Conservation (phyloP, 2,329 filamentous ascomycete species). For the Colletotrichum lini region DNA sequence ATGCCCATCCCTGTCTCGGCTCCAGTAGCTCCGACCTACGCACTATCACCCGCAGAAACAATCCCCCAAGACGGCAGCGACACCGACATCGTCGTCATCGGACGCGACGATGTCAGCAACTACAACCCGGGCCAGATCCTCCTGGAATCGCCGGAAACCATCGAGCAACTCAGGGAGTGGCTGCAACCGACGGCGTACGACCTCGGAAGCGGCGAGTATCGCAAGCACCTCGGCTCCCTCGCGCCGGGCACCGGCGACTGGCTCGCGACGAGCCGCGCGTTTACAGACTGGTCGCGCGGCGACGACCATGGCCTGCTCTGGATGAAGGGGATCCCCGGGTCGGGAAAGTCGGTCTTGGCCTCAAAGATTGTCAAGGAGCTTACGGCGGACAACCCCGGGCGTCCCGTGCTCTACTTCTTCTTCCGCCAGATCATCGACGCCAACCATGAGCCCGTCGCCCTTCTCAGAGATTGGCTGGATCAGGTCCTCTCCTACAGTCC, state of each 20-base stretch:
- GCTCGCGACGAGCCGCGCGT: constrained; percentile 39
- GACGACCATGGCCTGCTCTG: constrained; percentile 14
- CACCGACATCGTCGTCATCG: constrained; percentile 47
- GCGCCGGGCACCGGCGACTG: constrained; percentile 44
- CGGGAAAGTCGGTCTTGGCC: constrained; percentile 44
- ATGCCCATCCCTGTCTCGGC: too few relatives aligned
- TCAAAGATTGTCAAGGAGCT: constrained; percentile 14
- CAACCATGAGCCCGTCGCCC: constrained; percentile 50
- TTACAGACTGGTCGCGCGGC: constrained; percentile 41
- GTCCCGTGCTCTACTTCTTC: constrained; percentile 56
- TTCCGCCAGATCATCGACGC: constrained; percentile 56
- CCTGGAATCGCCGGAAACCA: constrained; percentile 44
- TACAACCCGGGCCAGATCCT: constrained; percentile 53
- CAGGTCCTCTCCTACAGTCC: constrained; percentile 52
- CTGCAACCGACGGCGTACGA: constrained; percentile 49
- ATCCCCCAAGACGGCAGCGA: constrained; percentile 18
- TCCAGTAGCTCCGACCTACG: too few relatives aligned
- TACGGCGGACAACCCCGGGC: constrained; percentile 5
- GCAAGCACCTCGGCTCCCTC: constrained; percentile 46
- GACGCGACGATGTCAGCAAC: constrained; percentile 49
- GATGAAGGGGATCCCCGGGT: constrained; percentile 57
- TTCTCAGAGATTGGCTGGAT: constrained; percentile 54
- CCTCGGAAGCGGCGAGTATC: constrained; percentile 47
- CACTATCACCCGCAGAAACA: too few relatives aligned
- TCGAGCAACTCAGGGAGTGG: constrained; percentile 47